Percentiles rank a stretch among this genome's conserved stretches.
Conservation (phyloP, 2,329 filamentous ascomycete species). For the Pochonia chlamydosporia region DNA sequence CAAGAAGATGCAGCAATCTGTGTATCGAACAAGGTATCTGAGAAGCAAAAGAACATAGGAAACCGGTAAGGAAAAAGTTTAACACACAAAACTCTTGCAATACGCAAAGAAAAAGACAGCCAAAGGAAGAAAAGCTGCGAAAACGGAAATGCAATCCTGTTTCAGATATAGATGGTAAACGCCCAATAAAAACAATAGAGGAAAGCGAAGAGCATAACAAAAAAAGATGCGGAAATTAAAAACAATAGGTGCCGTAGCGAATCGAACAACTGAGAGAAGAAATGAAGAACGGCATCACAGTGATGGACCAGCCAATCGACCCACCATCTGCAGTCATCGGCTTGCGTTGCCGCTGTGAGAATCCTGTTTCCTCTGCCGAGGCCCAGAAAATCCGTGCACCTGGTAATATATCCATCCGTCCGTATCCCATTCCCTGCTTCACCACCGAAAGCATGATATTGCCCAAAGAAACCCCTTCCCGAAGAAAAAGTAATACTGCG, state of each 20-base stretch:
- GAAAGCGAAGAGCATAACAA: slow-evolving; percentile 5
- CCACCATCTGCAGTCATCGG: slow-evolving; percentile 39
- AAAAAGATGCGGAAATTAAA: slow-evolving; percentile 22
- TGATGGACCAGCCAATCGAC: slow-evolving; percentile 47
- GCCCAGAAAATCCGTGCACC: slow-evolving; percentile 13
- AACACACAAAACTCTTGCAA: slow-evolving; percentile 19
- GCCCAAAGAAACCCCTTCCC: slow-evolving; percentile 13
- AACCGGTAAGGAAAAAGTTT: slow-evolving; percentile 13
- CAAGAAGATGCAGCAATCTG: slow-evolving; percentile 19
- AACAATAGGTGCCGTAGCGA: slow-evolving; percentile 32
- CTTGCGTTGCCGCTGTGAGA: slow-evolving; percentile 28
- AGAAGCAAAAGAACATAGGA: slow-evolving; percentile 23
- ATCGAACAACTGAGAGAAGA: slow-evolving; percentile 35
- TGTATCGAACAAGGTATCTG: slow-evolving; percentile 60
- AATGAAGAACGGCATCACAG: slow-evolving; percentile 27
- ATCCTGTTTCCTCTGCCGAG: slow-evolving; percentile 23
- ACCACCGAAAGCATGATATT: slow-evolving; percentile 20
- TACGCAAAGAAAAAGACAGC: slow-evolving; percentile 7
- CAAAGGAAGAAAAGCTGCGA: not conserved
- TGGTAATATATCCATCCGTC: slow-evolving; percentile 18
- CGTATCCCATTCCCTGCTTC: slow-evolving; percentile 17
- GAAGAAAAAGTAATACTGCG: slow-evolving; percentile 12
- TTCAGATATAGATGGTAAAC: not conserved
- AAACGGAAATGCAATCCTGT: not conserved
- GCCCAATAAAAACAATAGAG: not conserved